phyloP scores from a whole-genome alignment of 1,284 basidiomycete species.

The Tylopilus sp. region DNA sequence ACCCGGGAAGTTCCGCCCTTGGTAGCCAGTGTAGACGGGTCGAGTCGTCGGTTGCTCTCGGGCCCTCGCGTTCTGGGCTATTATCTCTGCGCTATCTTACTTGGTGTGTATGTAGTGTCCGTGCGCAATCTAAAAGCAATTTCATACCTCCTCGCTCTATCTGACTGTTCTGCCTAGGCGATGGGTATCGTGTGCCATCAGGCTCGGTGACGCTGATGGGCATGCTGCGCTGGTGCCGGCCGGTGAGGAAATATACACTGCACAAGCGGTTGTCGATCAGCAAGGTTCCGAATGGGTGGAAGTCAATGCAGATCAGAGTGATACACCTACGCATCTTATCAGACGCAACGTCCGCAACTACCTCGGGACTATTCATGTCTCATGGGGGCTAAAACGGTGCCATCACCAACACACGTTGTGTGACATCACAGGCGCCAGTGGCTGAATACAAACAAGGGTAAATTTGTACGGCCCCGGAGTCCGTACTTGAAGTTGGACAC shows the following conservation, averaged over 20 bases:
- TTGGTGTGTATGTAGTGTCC: slow-evolving; percentile 18
- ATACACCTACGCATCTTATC: neutral
- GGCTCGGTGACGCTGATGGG: neutral
- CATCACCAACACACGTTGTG: no score
- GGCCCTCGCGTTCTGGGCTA: neutral
- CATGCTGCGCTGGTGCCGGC: neutral
- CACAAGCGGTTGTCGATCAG: neutral
- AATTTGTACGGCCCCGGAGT: no score
- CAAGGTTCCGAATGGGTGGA: neutral
- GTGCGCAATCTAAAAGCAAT: slow-evolving; percentile 11
- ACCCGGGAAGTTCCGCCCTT: neutral
- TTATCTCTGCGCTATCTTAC: slow-evolving; percentile 5
- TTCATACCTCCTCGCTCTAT: no score
- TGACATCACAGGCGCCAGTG: no score
- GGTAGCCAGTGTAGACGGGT: neutral
- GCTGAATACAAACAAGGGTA: no score
- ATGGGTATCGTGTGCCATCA: neutral
- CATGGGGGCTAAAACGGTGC: no score
- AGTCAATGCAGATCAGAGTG: neutral
- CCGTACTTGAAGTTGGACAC: no score
- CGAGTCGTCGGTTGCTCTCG: neutral
- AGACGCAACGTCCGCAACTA: neutral
- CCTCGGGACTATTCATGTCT: neutral
- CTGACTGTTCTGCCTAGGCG: neutral
- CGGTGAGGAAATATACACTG: neutral